phyloP scores from a whole-genome alignment of 2,329 filamentous ascomycete species.

The Apiospora hydei region DNA sequence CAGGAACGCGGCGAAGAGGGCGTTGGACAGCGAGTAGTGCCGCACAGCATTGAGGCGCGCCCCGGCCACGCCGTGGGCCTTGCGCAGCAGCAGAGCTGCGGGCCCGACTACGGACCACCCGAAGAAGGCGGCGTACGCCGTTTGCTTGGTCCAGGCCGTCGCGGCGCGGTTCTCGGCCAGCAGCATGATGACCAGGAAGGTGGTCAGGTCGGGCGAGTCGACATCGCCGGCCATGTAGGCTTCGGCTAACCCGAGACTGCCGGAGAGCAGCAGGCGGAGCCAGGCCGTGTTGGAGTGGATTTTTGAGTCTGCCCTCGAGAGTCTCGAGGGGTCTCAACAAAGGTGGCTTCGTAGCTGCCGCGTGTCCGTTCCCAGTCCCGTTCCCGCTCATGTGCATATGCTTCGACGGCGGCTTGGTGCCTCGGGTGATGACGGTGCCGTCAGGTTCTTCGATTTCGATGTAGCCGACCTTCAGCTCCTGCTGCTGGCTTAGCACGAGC shows the following conservation, averaged over 20 bases:
- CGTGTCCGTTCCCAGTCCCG: not conserved
- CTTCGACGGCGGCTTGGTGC: not conserved
- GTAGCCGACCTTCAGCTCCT: constrained; percentile 1
- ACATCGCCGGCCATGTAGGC: not conserved
- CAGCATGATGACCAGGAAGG: not conserved
- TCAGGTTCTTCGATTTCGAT: not conserved
- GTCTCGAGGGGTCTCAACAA: too few relatives aligned
- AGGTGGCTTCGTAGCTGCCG: not conserved
- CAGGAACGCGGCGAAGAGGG: not conserved
- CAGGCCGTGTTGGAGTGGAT: not conserved
- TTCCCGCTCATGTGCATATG: not conserved
- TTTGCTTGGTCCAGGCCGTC: not conserved
- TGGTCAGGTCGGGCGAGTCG: not conserved
- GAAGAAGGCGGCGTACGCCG: not conserved
- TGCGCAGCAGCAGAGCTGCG: not conserved
- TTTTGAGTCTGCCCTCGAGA: not conserved
- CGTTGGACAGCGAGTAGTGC: not conserved
- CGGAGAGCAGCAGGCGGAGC: not conserved
- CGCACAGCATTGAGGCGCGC: not conserved
- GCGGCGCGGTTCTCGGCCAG: not conserved
- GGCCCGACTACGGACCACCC: not conserved
- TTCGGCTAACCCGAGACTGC: not conserved
- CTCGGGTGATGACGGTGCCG: constrained; percentile 1
- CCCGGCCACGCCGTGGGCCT: not conserved
- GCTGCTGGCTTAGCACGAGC: not conserved